Evolutionary conservation across 2,329 filamentous ascomycete species (phyloP).

Genomic region (Mycosphaerella arachidis): DNA sequence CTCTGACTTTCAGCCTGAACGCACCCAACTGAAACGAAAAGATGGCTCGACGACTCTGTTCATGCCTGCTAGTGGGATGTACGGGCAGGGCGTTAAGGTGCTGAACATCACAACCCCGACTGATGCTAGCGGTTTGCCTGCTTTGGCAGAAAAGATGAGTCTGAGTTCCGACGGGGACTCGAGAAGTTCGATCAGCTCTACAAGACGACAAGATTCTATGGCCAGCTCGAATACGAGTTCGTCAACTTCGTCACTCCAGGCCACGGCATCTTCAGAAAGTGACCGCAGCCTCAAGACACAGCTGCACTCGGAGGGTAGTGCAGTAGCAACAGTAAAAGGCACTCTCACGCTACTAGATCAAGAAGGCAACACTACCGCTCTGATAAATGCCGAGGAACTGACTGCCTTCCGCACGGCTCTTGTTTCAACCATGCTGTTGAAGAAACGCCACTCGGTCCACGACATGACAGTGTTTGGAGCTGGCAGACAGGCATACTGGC

Average conservation of each 20-base stretch:
- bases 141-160: slow-evolving; percentile 24
- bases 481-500: slow-evolving; percentile 91
- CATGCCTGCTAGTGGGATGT: slow-evolving; percentile 61
- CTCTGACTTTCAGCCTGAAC: slow-evolving; percentile 57
- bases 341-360: slow-evolving; percentile 57
- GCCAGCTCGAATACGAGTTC: slow-evolving; percentile 27
- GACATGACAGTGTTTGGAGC: slow-evolving; percentile 81
- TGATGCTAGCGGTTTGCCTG: slow-evolving; percentile 19
- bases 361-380: slow-evolving; percentile 54
- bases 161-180: slow-evolving; percentile 22
- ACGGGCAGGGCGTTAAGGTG: slow-evolving; percentile 61
- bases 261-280: slow-evolving; percentile 23
- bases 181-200: slow-evolving; percentile 26
- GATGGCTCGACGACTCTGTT: slow-evolving; percentile 62
- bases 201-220: slow-evolving; percentile 29
- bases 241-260: slow-evolving; percentile 12
- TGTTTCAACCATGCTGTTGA: slow-evolving; percentile 58
- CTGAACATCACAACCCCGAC: slow-evolving; percentile 49
- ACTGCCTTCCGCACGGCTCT: slow-evolving; percentile 67
- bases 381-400: slow-evolving; percentile 64
- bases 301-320: background rate
- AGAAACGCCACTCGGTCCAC: slow-evolving; percentile 63
- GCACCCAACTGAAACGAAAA: slow-evolving; percentile 56
- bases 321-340: slow-evolving; percentile 47
- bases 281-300: slow-evolving; percentile 13